A percentile compares a stretch with the other conserved stretches of the same genome.
Conservation (phyloP, 1,284 basidiomycete species). For the Cutaneotrichosporon dermatis region DNA sequence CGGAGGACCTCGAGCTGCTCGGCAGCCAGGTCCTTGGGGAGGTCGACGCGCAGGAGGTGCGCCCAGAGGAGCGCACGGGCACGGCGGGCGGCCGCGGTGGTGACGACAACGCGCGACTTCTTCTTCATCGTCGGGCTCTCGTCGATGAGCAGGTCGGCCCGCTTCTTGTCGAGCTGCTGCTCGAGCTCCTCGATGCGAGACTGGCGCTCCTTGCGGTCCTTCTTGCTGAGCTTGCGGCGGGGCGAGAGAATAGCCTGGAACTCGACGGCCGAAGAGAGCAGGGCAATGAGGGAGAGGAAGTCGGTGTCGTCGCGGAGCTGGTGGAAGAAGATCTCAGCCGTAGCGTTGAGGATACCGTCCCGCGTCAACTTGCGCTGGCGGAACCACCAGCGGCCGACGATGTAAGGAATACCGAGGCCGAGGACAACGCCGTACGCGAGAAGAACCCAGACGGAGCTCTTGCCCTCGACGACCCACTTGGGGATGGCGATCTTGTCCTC, state of each 20-base stretch:
- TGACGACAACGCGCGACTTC: slow-evolving; percentile 31
- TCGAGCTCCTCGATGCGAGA: slow-evolving; percentile 59
- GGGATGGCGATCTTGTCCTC: slow-evolving; percentile 96
- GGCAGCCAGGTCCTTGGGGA: slow-evolving; percentile 60
- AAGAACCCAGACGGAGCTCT: slow-evolving; percentile 88
- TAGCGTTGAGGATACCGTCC: slow-evolving; percentile 78
- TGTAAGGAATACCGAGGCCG: slow-evolving; percentile 75
- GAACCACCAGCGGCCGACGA: slow-evolving; percentile 99
- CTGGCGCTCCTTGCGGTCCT: slow-evolving; percentile 48
- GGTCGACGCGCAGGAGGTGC: slow-evolving; percentile 71
- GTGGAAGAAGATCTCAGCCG: slow-evolving; percentile 88
- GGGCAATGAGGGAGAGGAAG: slow-evolving; percentile 67
- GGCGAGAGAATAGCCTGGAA: slow-evolving; percentile 49
- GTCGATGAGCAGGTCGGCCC: slow-evolving; percentile 47
- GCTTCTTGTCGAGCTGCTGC: slow-evolving; percentile 54
- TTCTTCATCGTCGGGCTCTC: slow-evolving; percentile 32
- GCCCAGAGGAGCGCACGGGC: slow-evolving; percentile 77
- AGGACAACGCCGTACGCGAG: slow-evolving; percentile 82
- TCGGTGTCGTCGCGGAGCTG: slow-evolving; percentile 72
- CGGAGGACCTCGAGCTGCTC: slow-evolving; percentile 67
- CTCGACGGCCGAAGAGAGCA: slow-evolving; percentile 69
- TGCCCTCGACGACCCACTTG: slow-evolving; percentile 85
- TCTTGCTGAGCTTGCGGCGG: slow-evolving; percentile 40
- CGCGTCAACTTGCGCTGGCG: slow-evolving; percentile 85
- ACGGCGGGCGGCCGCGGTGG: slow-evolving; percentile 47